These are phyloP conservation scores for Suhomyces guaymorum DNA, from an alignment of 1,139 yeast species.

Conservation along the genomic window DNA sequence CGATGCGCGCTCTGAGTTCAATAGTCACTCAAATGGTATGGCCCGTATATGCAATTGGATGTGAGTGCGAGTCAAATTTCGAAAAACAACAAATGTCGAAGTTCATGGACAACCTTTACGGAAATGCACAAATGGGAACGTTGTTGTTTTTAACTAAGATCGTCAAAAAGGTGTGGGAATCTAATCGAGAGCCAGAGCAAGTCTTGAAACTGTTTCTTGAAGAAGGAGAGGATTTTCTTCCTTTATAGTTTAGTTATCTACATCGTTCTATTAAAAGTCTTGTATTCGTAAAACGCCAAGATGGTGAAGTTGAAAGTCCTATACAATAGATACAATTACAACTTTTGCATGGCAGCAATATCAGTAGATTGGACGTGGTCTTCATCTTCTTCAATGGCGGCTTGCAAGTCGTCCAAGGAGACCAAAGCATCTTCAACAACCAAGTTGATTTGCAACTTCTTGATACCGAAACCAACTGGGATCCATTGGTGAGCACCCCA, in stretches of 20 bases:
- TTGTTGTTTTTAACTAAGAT: constrained; percentile 40
- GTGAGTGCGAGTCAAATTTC: constrained; percentile 34
- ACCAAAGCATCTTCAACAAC: constrained; percentile 97
- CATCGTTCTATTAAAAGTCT: constrained; percentile 62
- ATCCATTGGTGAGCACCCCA: constrained; percentile 99
- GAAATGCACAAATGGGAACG: constrained; percentile 55
- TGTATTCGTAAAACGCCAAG: constrained; percentile 51
- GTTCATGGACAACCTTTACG: constrained; percentile 42
- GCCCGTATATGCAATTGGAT: constrained; percentile 53
- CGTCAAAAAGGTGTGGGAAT: constrained; percentile 45
- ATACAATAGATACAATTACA: constrained; percentile 50
- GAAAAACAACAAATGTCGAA: constrained; percentile 29
- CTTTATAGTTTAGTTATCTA: constrained; percentile 27
- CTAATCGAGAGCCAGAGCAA: constrained; percentile 39
- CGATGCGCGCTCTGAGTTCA: constrained; percentile 45
- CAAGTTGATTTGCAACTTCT: constrained; percentile 97
- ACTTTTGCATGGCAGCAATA: constrained; percentile 96
- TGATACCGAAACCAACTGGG: constrained; percentile 99
- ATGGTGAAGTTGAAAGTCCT: constrained; percentile 14
- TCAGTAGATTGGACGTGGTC: constrained; percentile 99
- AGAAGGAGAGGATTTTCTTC: constrained; percentile 50
- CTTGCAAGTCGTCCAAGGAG: constrained; percentile 88
- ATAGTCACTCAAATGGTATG: constrained; percentile 59
- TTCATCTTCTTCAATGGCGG: constrained; percentile 86
- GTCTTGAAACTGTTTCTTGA: constrained; percentile 47